Base-by-base conservation (phyloP, 257 asterid genomes). In the Nicotiana paniculata region DNA sequence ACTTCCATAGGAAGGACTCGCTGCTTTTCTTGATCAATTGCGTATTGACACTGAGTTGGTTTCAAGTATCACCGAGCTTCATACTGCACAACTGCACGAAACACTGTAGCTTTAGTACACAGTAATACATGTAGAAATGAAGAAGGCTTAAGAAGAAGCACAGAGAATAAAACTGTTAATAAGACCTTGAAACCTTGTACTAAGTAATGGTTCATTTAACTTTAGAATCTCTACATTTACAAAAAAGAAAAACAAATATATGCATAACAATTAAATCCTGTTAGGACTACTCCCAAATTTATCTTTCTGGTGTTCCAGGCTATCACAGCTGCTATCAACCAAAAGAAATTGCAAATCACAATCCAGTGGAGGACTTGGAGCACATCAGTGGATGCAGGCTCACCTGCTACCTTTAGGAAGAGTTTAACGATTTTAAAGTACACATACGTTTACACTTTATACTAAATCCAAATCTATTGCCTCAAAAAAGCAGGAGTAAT, bases 71-170 rank as follows among this genome's bases (percentile, higher is more conserved):
- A 79, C 6, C 82, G 82, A 54, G 82, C 82, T 79, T 79, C 82
- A 79, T 79, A 79, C 58, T 79, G 82, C 76, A 79, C 75, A 53
- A 79, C 82, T 79, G 82, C 82, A 61, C 62, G 63, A 37, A n/a
- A 43, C 6, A 79, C 21, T 13, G 0, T 0, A 62, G 48, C 6
- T 4, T 77, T 39, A 69, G 57, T 1, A 54, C n/a, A 54, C 10
- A 39, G 46, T 6, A 39, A 9, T 4, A 37, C 9, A 35, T 9
- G 32, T 37, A 9, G 32, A 18, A 33, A 35, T 37, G 2, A 4
- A 37, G 10, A 4, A 37, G 30, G 46, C n/a, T 3, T 4, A 4
- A 0, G 28, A 68, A 33, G 9, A 35, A 3, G 0, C 9, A 1
- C 32, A 69, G 57, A 39, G n/a, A 69, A 16, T n/a, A 7, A 39